Evolutionary conservation across 2,329 filamentous ascomycete genomes (phyloP).

Genomic region (Exophiala oligosperma): DNA sequence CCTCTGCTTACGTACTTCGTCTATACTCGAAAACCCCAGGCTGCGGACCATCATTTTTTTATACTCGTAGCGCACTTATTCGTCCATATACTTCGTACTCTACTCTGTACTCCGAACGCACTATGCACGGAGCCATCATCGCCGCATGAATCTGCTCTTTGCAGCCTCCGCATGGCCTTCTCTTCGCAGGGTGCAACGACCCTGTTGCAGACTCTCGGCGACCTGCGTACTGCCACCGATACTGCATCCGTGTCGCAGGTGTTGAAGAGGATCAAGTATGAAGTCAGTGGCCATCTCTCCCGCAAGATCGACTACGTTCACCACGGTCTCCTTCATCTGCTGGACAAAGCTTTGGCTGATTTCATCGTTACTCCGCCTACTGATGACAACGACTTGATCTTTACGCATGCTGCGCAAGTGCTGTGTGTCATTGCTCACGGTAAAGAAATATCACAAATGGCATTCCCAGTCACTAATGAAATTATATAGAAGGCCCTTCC

Average conservation of each 20-base stretch:
- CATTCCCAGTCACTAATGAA: conserved; percentile 24
- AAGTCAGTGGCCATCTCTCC: conserved; percentile 82
- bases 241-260: conserved; percentile 40
- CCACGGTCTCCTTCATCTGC: conserved; percentile 61
- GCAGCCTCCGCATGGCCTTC: conserved; percentile 14
- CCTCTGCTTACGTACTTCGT: no score
- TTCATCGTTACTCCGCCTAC: conserved; percentile 45
- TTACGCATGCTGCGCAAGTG: conserved; percentile 80
- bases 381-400: conserved; percentile 65
- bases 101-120: no score
- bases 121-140: neutral
- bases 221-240: conserved; percentile 6
- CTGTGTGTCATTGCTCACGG: conserved; percentile 82
- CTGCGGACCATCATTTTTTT: no score
- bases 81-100: no score
- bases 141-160: neutral
- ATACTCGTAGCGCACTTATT: no score
- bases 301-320: conserved; percentile 79
- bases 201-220: conserved; percentile 11
- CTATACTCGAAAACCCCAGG: no score
- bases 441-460: conserved; percentile 37
- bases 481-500: conserved; percentile 67
- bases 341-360: conserved; percentile 47
- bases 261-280: conserved; percentile 78
- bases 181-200: conserved; percentile 6